phyloP scores from a whole-genome alignment of 2,329 filamentous ascomycete species.

The Colletotrichum lindemuthianum region DNA sequence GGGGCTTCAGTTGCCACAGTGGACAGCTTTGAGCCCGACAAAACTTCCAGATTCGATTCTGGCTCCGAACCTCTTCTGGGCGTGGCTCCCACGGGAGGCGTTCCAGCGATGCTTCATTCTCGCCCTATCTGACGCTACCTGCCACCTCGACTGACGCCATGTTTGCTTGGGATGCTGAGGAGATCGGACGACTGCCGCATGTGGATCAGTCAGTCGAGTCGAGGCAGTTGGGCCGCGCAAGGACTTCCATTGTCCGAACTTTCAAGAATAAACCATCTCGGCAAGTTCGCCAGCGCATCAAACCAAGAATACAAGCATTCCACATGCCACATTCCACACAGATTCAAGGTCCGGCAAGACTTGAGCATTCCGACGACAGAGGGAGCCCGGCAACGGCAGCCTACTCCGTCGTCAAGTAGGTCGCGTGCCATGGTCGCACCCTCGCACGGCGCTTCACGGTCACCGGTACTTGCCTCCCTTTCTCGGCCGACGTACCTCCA shows the following conservation, averaged over 20 bases:
- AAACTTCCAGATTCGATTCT: too few species aligned
- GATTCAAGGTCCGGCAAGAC: background rate
- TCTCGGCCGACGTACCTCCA: constrained; percentile 18
- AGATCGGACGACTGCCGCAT: constrained; percentile 29
- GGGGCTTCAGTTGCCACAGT: too few species aligned
- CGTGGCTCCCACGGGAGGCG: constrained; percentile 1
- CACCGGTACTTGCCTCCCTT: constrained; percentile 11
- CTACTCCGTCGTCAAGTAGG: background rate
- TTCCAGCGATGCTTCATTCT: constrained; percentile 11
- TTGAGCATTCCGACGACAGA: background rate
- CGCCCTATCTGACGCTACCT: constrained; percentile 20
- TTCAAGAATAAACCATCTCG: constrained; percentile 1
- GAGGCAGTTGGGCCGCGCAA: constrained; percentile 16
- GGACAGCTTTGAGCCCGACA: too few species aligned
- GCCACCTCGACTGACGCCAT: constrained; percentile 32
- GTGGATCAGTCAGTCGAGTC: constrained; percentile 4
- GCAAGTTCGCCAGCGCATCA: constrained; percentile 31
- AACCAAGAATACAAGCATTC: constrained; percentile 15
- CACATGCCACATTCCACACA: constrained; percentile 31
- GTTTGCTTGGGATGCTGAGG: constrained; percentile 20
- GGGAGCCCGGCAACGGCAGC: constrained; percentile 14
- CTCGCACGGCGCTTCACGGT: constrained; percentile 23
- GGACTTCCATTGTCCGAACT: background rate
- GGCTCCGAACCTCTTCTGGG: too few species aligned
- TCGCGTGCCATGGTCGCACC: constrained; percentile 1